These are phyloP conservation scores for Drechslerella coelobrocha DNA, from an alignment of 2,329 filamentous ascomycete species.

Conservation along the genomic window DNA sequence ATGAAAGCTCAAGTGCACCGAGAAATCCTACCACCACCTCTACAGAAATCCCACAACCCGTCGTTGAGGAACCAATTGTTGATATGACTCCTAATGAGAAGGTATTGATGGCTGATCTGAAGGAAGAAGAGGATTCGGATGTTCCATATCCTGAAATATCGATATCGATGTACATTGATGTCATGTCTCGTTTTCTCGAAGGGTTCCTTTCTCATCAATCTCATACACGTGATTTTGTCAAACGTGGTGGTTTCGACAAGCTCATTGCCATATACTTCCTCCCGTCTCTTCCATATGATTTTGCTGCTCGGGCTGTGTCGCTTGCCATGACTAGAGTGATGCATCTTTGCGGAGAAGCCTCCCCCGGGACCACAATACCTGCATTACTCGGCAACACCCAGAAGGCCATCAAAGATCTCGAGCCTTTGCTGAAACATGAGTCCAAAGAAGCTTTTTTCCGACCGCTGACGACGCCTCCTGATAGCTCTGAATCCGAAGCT, in stretches of 20 bases:
- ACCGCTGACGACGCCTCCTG: slow-evolving; percentile 63
- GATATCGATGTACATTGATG: slow-evolving; percentile 74
- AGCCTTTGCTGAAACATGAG: slow-evolving; percentile 68
- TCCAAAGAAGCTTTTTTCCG: slow-evolving; percentile 71
- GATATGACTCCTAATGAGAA: slow-evolving; percentile 54
- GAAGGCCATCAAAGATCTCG: slow-evolving; percentile 70
- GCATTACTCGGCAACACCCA: slow-evolving; percentile 79
- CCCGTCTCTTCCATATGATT: slow-evolving; percentile 77
- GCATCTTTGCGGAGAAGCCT: slow-evolving; percentile 78
- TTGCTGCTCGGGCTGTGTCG: slow-evolving; percentile 71
- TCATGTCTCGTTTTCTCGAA: slow-evolving; percentile 76
- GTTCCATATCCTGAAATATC: slow-evolving; percentile 60
- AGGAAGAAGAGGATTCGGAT: slow-evolving; percentile 61
- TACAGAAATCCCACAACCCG: slow-evolving; percentile 49
- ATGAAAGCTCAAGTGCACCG: slow-evolving; percentile 52
- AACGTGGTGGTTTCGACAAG: slow-evolving; percentile 79
- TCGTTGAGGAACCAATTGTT: slow-evolving; percentile 34
- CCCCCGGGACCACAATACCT: slow-evolving; percentile 80
- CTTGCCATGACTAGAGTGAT: slow-evolving; percentile 76
- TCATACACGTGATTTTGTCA: slow-evolving; percentile 76
- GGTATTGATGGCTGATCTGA: slow-evolving; percentile 60
- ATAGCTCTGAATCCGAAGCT: slow-evolving; percentile 54
- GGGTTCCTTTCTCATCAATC: slow-evolving; percentile 77
- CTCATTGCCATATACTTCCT: slow-evolving; percentile 83
- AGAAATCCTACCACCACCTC: slow-evolving; percentile 52